Percentiles rank a stretch among this genome's conserved stretches.
Conservation (phyloP, 176 grass and related monocot species). For the Phoenix roebelenii region DNA sequence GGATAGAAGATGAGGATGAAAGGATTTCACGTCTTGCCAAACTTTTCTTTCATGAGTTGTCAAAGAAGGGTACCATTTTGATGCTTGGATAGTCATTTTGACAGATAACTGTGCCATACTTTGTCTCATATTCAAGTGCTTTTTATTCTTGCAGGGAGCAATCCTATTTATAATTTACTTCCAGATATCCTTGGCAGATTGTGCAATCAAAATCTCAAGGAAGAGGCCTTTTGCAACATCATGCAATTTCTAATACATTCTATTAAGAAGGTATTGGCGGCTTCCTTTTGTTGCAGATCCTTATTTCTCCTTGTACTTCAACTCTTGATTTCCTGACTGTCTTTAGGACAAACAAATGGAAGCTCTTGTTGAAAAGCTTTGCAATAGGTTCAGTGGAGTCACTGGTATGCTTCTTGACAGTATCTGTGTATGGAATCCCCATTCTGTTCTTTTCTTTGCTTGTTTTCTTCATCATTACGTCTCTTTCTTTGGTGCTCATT, state of each 20-base stretch:
- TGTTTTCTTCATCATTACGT: not conserved
- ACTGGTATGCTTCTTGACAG: constrained; percentile 42
- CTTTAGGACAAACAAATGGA: constrained; percentile 99
- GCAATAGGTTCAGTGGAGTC: constrained; percentile 84
- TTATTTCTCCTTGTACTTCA: constrained; percentile 10
- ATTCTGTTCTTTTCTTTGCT: constrained; percentile 3
- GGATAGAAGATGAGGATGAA: constrained; percentile 77
- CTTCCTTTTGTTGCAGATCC: not conserved
- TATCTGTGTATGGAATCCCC: constrained; percentile 6
- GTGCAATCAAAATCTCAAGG: constrained; percentile 80
- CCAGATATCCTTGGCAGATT: constrained; percentile 88
- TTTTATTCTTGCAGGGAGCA: constrained; percentile 58
- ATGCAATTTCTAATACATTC: constrained; percentile 94
- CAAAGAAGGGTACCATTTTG: constrained; percentile 73
- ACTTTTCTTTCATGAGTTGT: constrained; percentile 97
- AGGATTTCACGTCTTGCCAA: constrained; percentile 92
- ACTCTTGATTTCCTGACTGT: constrained; percentile 11
- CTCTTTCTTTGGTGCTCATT: no score
- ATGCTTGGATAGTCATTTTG: constrained; percentile 5
- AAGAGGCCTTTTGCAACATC: constrained; percentile 64
- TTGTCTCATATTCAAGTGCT: constrained; percentile 25
- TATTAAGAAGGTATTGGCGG: constrained; percentile 69
- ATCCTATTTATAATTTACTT: constrained; percentile 98
- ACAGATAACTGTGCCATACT: constrained; percentile 10
- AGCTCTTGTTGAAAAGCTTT: constrained; percentile 98